Evolutionary conservation across 805 yeast species (phyloP), one percentile per base, ranked within the genome.

Genomic region (Scheffersomyces lignosus): DNA sequence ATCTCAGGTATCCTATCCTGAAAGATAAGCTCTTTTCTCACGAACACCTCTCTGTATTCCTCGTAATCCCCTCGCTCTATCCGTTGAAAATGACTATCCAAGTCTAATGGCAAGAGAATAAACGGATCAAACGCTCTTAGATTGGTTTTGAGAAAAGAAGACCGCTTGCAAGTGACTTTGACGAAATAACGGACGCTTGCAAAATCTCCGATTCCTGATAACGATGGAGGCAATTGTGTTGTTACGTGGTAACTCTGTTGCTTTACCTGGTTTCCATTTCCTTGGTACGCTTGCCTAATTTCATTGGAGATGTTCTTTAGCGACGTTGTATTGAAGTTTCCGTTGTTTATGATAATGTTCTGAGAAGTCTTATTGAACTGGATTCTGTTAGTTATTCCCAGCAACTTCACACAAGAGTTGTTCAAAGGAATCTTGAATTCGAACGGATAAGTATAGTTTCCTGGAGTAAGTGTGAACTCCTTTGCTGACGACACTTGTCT

Each of bases 161-260:
- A 57, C 31, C 81, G 52, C 39, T 74, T 75, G 28, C 80, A 80
- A 0, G 86, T 80, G 7, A 70, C 83, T 54, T 81, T 80, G 37
- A 81, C 66, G 49, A 72, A 80, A 51, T 81, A 81, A 38, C 68
- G 63, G 33, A 78, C 56, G 8, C 54, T 50, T 5, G 75, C 77
- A 49, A 50, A 53, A 25, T 58, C 53, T 10, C 60, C 63, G 48
- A 47, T 51, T 15, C 53, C 65, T 18, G 51, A 43, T n/a, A 62
- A 41, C 2, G 68, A 57, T 1, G 70, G 70, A 1, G 70, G 70
- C 15, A 64, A 49, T 35, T 56, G 66, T 3, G 48, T 23, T 6
- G 56, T 44, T 4, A 52, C 44, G 37, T 63, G 69, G 40, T 62
- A 60, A 20, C 28, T 31, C 15, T 33, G 41, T 2, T 36, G 44